Evolutionary conservation across 2,329 filamentous ascomycete genomes (phyloP), one percentile per base, ranked within the genome.

Genomic region (Huntiella moniliformis): DNA sequence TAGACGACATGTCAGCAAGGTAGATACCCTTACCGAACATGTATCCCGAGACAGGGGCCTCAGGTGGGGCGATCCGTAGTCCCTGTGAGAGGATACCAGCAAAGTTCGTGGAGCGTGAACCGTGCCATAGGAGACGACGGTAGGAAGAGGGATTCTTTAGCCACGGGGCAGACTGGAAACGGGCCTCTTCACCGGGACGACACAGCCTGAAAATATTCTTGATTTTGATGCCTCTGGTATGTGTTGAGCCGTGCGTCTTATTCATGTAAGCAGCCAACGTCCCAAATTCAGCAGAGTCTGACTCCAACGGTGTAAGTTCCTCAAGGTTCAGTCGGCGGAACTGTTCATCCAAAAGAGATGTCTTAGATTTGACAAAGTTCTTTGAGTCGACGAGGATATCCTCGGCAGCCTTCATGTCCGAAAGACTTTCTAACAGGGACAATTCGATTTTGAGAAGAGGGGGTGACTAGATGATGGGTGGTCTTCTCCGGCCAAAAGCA

Each of bases 11-110:
- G 55, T 92, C 84, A 2, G 84, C 84, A 2, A 93, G 71, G 57
- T 93, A 93, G 40, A 93, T 81, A 38, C 85, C 85, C 60, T 92
- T 92, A 48, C 80, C 85, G 53, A 92, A 93, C 81, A 88, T 88
- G 64, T 88, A 86, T 1, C 83, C 83, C 4, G 68, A 72, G 0
- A 77, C 77, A 0, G 84, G 86, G 0, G 85, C 85, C 59, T 92
- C 79, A 0, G 80, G 79, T 0, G 86, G 86, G 5, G 86, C 86
- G 52, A 93, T 93, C n/a, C 84, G 80, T 5, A 94, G 71, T 52
- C 86, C 86, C 60, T 93, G 83, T 48, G 77, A 81, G 37, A 93
- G 72, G 49, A 94, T 94, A 56, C 85, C 86, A 56, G 80, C 84
- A 53, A 79, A 93, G 58, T 93, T 93, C 44, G 82, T 91, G 31